Conservation (phyloP, 2,329 filamentous ascomycete genomes). For the Phialophora chinensis region DNA sequence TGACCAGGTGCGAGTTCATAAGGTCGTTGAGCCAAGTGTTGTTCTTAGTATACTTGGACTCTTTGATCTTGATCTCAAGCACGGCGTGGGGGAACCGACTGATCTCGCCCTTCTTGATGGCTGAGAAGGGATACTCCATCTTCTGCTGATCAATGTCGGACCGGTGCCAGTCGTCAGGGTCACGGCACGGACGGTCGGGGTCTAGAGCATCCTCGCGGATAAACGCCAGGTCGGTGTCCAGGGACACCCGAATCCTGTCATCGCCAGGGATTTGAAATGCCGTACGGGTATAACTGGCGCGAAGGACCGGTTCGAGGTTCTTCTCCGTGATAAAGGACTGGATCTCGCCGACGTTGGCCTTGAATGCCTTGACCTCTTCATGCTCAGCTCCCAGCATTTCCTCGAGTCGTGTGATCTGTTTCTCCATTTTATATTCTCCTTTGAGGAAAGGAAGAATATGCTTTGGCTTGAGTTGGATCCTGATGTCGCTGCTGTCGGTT, state of each 20-base stretch:
- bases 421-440: constrained; percentile 89
- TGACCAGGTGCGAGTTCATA: constrained; percentile 90
- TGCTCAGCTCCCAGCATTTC: constrained; percentile 73
- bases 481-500: constrained; percentile 76
- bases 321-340: constrained; percentile 79
- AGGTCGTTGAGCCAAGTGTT: constrained; percentile 89
- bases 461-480: constrained; percentile 89
- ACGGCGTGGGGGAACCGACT: constrained; percentile 88
- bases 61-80: constrained; percentile 88
- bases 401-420: constrained; percentile 81
- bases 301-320: constrained; percentile 79
- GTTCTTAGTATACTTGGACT: constrained; percentile 67
- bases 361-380: constrained; percentile 71
- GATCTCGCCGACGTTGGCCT: constrained; percentile 74
- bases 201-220: constrained; percentile 80
- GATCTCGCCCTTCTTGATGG: constrained; percentile 88
- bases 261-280: constrained; percentile 97
- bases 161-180: constrained; percentile 88
- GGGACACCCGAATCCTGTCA: constrained; percentile 85
- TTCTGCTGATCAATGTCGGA: constrained; percentile 81
- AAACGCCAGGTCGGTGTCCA: constrained; percentile 90
- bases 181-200: constrained; percentile 80
- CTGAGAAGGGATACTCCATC: constrained; percentile 85
- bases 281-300: constrained; percentile 91
- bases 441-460: constrained; percentile 87